Evolutionary conservation across 2,329 filamentous ascomycete genomes (phyloP), one percentile per base, ranked within the genome.

Genomic region (Sordariomycetes sp.): DNA sequence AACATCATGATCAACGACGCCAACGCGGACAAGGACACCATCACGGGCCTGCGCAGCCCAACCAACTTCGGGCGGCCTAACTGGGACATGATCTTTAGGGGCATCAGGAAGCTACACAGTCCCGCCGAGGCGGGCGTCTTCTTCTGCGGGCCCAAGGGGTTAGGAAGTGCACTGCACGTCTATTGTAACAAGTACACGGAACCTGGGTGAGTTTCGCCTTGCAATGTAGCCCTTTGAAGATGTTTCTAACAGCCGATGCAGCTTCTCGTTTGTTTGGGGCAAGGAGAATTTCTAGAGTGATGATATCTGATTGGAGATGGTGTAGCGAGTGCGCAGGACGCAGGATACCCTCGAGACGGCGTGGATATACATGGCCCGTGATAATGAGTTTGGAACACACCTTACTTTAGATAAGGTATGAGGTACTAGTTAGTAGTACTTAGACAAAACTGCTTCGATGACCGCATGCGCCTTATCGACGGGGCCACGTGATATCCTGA

Each of bases 1-100:
- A 90, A 92, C 62, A 90, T 92, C 63, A 90, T 90, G 83, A 87
- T 90, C 68, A 88, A 90, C 63, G 83, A 88, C 48, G 83, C 80
- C 54, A 85, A 87, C 51, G 81, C 82, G 44, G 82, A 90, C 54
- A 82, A 82, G 57, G 84, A 92, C 55, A 78, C 84, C 48, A 88
- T 92, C 53, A 92, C 85, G 1, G 85, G 86, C 35, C 70, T 92
- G 20, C 72, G 83, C 32, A 81, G 83, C 35, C 84, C 84, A 15
- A 92, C 85, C 28, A 92, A 87, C 63, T 87, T 92, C 53, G 86
- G 86, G 35, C 70, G 84, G 17, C 86, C 86, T 12, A 90, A 92
- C 61, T 92, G 86, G 86, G 83, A 92, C 53, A 86, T 86, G 75
- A 84, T 93, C 48, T 92, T 92, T 64, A 75, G 83, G 42, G 80